Conservation (phyloP, 176 grass and related monocot species). For the maize (Zea mays) region DNA sequence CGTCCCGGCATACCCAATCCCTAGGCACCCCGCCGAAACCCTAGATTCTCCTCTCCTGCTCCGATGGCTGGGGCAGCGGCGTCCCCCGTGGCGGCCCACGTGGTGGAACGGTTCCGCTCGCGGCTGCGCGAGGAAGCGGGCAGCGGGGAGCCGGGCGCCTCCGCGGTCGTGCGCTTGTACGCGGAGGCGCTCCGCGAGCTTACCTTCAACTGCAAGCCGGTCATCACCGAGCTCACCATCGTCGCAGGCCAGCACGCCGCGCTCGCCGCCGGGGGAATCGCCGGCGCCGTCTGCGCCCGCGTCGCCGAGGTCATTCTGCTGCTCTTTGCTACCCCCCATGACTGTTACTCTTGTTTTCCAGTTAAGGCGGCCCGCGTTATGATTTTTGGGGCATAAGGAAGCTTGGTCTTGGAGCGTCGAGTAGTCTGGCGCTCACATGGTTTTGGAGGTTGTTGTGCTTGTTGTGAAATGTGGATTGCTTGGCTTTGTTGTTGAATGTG, state of each 20-base stretch:
- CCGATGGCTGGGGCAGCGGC: conserved; percentile 34
- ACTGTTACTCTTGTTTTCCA: background rate
- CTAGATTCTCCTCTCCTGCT: conserved; percentile 7
- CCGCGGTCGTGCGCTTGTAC: conserved; percentile 64
- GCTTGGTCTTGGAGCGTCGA: background rate
- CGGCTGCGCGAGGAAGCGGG: conserved; percentile 60
- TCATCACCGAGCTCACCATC: conserved; percentile 93
- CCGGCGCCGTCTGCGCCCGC: conserved; percentile 71
- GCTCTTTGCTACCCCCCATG: background rate
- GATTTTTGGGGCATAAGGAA: background rate
- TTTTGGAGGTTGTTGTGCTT: conserved; percentile 12
- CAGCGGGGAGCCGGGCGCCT: conserved; percentile 23
- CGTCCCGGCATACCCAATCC: conserved; percentile 43
- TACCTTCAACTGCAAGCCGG: conserved; percentile 98
- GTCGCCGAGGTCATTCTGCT: conserved; percentile 62
- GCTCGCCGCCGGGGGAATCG: conserved; percentile 66
- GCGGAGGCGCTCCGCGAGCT: conserved; percentile 72
- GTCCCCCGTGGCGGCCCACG: conserved; percentile 27
- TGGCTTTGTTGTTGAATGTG: background rate
- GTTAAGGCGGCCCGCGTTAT: background rate
- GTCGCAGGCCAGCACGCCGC: conserved; percentile 65
- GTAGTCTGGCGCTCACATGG: background rate
- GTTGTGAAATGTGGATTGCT: background rate
- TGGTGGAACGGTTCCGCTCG: conserved; percentile 62
- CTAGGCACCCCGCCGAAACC: conserved; percentile 28